Conservation (phyloP, 768 basidiomycete species). For the Hygrocybe coccinea region DNA sequence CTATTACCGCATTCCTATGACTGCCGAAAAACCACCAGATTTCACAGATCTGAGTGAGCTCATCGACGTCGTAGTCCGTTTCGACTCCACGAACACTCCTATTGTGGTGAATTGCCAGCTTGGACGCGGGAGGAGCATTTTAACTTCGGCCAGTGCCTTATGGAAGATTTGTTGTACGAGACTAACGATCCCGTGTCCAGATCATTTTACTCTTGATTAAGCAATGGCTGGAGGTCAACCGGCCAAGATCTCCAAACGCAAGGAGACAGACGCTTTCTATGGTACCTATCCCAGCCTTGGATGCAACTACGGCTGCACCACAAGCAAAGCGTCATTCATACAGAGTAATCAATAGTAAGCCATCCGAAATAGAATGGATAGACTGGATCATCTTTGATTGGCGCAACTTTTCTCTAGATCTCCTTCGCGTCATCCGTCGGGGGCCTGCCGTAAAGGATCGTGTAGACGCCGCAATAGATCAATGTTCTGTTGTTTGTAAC, state of each 20-base stretch:
- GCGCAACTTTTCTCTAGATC: slow-evolving; percentile 40
- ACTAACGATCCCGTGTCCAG: slow-evolving; percentile 29
- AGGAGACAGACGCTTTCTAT: slow-evolving; percentile 34
- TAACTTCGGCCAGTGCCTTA: slow-evolving; percentile 63
- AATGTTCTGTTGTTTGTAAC: slow-evolving; percentile 77
- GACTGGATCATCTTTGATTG: background rate
- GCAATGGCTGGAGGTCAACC: slow-evolving; percentile 64
- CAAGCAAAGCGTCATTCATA: slow-evolving; percentile 57
- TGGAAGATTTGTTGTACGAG: background rate
- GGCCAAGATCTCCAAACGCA: slow-evolving; percentile 33
- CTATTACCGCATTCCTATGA: slow-evolving; percentile 87
- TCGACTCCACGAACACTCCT: slow-evolving; percentile 57
- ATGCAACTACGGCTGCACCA: slow-evolving; percentile 22
- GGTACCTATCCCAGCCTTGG: slow-evolving; percentile 15
- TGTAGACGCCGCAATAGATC: slow-evolving; percentile 86
- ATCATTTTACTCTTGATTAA: slow-evolving; percentile 79
- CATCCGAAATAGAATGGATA: background rate
- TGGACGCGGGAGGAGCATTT: slow-evolving; percentile 84
- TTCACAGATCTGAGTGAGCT: slow-evolving; percentile 70
- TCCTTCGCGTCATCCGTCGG: slow-evolving; percentile 80
- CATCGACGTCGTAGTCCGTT: slow-evolving; percentile 71
- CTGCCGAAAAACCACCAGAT: slow-evolving; percentile 80
- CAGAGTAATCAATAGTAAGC: slow-evolving; percentile 83
- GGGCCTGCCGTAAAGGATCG: slow-evolving; percentile 80
- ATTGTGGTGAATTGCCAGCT: slow-evolving; percentile 96